phyloP scores from a whole-genome alignment of 208 protist species.

The Trypanosoma melophagium region DNA sequence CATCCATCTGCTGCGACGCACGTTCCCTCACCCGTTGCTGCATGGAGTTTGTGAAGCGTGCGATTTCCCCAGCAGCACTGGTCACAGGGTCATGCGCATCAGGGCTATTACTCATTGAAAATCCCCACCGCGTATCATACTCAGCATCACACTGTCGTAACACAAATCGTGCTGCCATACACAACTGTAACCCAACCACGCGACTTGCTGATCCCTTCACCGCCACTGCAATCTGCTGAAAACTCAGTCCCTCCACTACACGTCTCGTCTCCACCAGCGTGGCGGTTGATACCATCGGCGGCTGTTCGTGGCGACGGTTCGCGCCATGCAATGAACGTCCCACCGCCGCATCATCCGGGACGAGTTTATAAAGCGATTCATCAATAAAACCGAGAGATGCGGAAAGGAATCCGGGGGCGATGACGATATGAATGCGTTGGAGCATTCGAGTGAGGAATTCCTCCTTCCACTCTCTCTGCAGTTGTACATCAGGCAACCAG shows the following conservation, averaged over 20 bases:
- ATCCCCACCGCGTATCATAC: constrained; percentile 72
- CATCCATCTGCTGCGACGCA: background rate
- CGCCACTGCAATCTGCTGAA: constrained; percentile 70
- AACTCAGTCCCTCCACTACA: constrained; percentile 48
- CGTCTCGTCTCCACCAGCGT: constrained; percentile 61
- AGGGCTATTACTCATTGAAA: constrained; percentile 65
- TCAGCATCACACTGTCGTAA: constrained; percentile 58
- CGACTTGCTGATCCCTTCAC: constrained; percentile 61
- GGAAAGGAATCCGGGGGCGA: constrained; percentile 53
- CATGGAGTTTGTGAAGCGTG: constrained; percentile 8
- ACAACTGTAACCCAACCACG: constrained; percentile 76
- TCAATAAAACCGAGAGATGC: constrained; percentile 84
- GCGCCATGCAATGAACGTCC: too few relatives aligned
- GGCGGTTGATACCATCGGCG: constrained; percentile 39
- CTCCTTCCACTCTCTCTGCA: constrained; percentile 76
- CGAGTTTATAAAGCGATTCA: constrained; percentile 54
- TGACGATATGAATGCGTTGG: constrained; percentile 56
- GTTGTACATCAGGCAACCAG: constrained; percentile 66
- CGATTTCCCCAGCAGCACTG: background rate
- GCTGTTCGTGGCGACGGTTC: constrained; percentile 14
- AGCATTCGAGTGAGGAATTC: constrained; percentile 63
- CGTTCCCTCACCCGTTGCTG: background rate
- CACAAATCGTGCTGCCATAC: constrained; percentile 82
- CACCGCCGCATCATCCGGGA: constrained; percentile 8
- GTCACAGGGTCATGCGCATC: constrained; percentile 3